Evolutionary conservation across 1,139 yeast species (phyloP), one percentile per base, ranked within the genome.

Genomic region (Hyphopichia fennica): DNA sequence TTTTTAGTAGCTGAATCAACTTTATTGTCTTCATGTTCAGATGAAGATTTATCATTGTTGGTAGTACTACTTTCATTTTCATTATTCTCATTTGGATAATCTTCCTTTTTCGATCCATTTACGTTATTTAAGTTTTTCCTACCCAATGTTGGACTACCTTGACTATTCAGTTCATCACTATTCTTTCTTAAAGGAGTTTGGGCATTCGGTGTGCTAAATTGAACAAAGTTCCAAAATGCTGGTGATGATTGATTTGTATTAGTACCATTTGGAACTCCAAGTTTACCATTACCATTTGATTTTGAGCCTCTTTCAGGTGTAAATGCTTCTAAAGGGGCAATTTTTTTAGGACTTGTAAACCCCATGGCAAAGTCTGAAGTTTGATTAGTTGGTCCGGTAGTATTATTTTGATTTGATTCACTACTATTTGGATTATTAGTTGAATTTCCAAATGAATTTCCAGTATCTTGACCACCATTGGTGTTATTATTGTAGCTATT

Each of bases 181-280:
- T 62, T 59, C 45, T 72, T 70, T 32, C 73, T 53, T 43, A 66
- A 51, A 5, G 78, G 77, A 1, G 77, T 69, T 53, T 71, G 77
- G 23, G 75, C 79, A 58, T 69, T 72, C 2, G 87, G 87, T 0
- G 91, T 84, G 44, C 87, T 81, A 56, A 85, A 84, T 52, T 84
- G 91, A 34, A 85, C 85, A 61, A 84, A 79, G 56, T 83, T 85
- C 90, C 91, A 84, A 45, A 84, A 76, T 11, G 91, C 89, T 2
- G 93, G 90, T 1, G 88, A 81, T 16, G 79, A 72, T 53, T 77
- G 82, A 50, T 69, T 68, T 23, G 69, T 58, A 42, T 57, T 63
- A 34, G 47, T 38, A 1, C 62, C 65, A 47, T 47, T 53, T 8
- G 63, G 57, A 20, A 53, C 45, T 19, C 53, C 52, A 16, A 43